A percentile compares a stretch with the other conserved stretches of the same genome.
These are phyloP conservation scores for Ustilago shanxiensis DNA, from an alignment of 1,284 basidiomycete genomes.

Conservation along the genomic window DNA sequence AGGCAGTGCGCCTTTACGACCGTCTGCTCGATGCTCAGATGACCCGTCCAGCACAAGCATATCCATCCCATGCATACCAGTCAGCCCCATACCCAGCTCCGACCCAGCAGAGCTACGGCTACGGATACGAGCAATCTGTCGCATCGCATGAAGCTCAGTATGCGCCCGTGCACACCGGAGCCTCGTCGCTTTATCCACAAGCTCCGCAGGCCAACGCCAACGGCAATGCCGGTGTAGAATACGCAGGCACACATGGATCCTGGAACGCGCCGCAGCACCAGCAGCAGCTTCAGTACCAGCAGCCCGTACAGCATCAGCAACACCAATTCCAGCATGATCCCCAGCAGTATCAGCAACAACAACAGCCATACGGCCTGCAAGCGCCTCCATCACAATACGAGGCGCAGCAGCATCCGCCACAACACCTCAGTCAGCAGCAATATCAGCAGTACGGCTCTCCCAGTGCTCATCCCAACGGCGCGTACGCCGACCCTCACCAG, in stretches of 20 bases:
- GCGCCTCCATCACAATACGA: slow-evolving; percentile 15
- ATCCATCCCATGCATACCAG: slow-evolving; percentile 18
- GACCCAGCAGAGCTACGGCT: slow-evolving; percentile 20
- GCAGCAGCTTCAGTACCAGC: slow-evolving; percentile 13
- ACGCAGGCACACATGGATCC: slow-evolving; percentile 9
- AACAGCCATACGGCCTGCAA: slow-evolving; percentile 17
- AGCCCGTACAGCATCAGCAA: slow-evolving; percentile 13
- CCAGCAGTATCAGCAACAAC: slow-evolving; percentile 24
- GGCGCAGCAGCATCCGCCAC: slow-evolving; percentile 10
- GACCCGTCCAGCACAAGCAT: slow-evolving; percentile 36
- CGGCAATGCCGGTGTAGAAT: neutral
- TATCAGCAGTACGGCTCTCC: slow-evolving; percentile 14
- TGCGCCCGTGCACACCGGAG: slow-evolving; percentile 10
- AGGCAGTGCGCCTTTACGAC: slow-evolving; percentile 91
- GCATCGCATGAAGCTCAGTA: slow-evolving; percentile 10
- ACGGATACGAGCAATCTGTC: slow-evolving; percentile 20
- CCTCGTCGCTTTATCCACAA: slow-evolving; percentile 30
- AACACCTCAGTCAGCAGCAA: slow-evolving; percentile 13
- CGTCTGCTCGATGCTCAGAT: slow-evolving; percentile 86
- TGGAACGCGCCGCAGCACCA: slow-evolving; percentile 22
- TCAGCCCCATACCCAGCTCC: slow-evolving; percentile 10
- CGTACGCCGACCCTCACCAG: slow-evolving; percentile 20
- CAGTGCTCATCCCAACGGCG: slow-evolving; percentile 17
- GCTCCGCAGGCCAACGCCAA: slow-evolving; percentile 13
- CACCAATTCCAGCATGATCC: slow-evolving; percentile 3